phyloP scores from a whole-genome alignment of 148 eudicot species.

The Fagopyrum tataricum region DNA sequence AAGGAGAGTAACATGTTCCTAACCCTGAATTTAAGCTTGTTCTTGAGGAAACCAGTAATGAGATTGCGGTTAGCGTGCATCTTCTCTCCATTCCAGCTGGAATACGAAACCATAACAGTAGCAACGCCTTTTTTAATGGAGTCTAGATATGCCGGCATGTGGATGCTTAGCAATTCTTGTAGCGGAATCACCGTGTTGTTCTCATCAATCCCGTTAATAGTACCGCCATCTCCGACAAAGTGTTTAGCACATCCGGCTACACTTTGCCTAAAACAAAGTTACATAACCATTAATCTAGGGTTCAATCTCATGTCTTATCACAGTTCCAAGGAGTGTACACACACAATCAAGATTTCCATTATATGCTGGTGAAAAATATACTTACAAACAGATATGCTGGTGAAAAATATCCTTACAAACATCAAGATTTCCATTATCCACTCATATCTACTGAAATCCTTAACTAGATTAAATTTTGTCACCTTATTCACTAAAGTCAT shows the following conservation, averaged over 20 bases:
- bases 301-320: background rate
- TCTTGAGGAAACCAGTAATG: conserved; percentile 41
- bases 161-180: conserved; percentile 38
- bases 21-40: conserved; percentile 40
- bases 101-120: conserved; percentile 61
- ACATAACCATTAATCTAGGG: conserved; percentile 5
- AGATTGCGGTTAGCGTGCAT: conserved; percentile 55
- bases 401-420: too few relatives aligned
- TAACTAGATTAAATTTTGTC: too few relatives aligned
- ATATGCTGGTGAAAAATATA: too few relatives aligned
- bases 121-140: conserved; percentile 55
- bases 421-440: background rate
- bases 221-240: conserved; percentile 82
- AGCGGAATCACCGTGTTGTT: conserved; percentile 48
- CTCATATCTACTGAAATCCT: background rate
- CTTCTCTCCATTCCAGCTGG: conserved; percentile 51
- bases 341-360: background rate
- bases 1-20: conserved; percentile 8
- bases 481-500: too few relatives aligned
- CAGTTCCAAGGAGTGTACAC: background rate
- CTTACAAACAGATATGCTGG: too few relatives aligned
- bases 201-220: conserved; percentile 56
- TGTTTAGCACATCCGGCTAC: conserved; percentile 81
- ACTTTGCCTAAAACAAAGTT: conserved; percentile 28
- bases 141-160: conserved; percentile 69